These are phyloP conservation scores for Emergomyces orientalis DNA, from an alignment of 2,329 filamentous ascomycete species.

Conservation along the genomic window DNA sequence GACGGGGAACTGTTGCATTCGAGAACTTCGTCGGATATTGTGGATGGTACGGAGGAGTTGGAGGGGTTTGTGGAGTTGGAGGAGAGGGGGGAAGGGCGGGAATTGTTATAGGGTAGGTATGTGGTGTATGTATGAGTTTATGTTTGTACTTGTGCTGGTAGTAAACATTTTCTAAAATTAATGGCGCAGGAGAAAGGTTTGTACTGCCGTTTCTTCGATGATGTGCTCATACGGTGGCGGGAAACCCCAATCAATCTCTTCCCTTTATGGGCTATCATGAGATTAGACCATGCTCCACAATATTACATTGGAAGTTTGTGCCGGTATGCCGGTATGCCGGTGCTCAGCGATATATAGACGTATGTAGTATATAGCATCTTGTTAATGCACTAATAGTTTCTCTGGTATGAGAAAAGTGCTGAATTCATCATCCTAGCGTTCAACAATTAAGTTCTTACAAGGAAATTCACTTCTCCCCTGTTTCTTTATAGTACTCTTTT, in stretches of 20 bases:
- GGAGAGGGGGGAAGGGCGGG: conserved; percentile 20
- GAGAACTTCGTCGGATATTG: conserved; percentile 29
- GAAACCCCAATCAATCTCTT: not conserved
- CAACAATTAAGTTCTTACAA: too few relatives aligned
- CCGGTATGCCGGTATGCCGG: not conserved
- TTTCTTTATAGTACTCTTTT: too few relatives aligned
- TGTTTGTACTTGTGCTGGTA: not conserved
- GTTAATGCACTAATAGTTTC: too few relatives aligned
- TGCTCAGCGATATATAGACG: not conserved
- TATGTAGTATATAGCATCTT: too few relatives aligned
- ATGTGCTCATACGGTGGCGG: not conserved
- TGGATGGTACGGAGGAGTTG: conserved; percentile 45
- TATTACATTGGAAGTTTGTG: not conserved
- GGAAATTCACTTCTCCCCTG: not conserved
- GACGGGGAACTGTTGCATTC: conserved; percentile 23
- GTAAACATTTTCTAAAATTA: not conserved
- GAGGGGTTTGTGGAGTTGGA: conserved; percentile 42
- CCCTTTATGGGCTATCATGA: not conserved
- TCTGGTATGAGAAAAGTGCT: too few relatives aligned
- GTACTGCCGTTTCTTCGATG: not conserved
- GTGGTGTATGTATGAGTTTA: not conserved
- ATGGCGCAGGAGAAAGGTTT: not conserved
- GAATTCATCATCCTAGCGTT: too few relatives aligned
- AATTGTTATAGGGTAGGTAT: conserved; percentile 7
- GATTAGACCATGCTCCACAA: not conserved